Base-by-base conservation (phyloP, 192 early-diverging fungal genomes). In the Gamsiella multidivaricata region DNA sequence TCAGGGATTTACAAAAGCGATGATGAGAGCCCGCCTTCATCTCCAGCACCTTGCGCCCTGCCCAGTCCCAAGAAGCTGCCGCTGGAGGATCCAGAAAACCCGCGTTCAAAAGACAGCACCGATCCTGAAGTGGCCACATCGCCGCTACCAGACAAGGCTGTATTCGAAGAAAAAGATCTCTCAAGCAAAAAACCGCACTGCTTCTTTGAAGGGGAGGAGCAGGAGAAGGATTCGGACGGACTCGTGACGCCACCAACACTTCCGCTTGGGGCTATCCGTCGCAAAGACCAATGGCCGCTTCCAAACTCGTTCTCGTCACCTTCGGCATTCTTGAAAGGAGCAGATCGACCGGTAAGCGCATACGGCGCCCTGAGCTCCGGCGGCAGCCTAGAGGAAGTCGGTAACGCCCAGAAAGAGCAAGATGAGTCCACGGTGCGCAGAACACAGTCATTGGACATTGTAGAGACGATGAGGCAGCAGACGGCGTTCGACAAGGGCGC, bases 371-470 rank as follows among this genome's bases (percentile, higher is more conserved):
- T 64, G 39, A 54, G 25, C 33, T 18, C 64, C 17, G 5, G 6
- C 8, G n/a, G n/a, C n/a, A n/a, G n/a, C n/a, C n/a, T n/a, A n/a
- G n/a, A n/a, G n/a, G n/a, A n/a, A n/a, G n/a, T n/a, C n/a, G n/a
- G n/a, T n/a, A n/a, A n/a, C n/a, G n/a, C n/a, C n/a, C n/a, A 58
- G 6, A 22, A 42, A 9, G 25, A 29, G 1, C 41, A 59, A 26
- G 25, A 61, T 34, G 11, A 7, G 3, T 45, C 23, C 12, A 14
- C n/a, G 9, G 42, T 53, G 11, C 60, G 65, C 2, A 34, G 65
- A 14, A 46, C 74, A 1, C 58, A 78, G 9, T 78, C 74, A 1
- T 51, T 78, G 45, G 74, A 78, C 36, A 46, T 78, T 31, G 50
- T 23, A 31, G 66, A 41, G n/a, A 15, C 0, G 29, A 54, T 51